Base-by-base conservation (phyloP, 768 basidiomycete species). In the Sporobolomyces pararoseus region DNA sequence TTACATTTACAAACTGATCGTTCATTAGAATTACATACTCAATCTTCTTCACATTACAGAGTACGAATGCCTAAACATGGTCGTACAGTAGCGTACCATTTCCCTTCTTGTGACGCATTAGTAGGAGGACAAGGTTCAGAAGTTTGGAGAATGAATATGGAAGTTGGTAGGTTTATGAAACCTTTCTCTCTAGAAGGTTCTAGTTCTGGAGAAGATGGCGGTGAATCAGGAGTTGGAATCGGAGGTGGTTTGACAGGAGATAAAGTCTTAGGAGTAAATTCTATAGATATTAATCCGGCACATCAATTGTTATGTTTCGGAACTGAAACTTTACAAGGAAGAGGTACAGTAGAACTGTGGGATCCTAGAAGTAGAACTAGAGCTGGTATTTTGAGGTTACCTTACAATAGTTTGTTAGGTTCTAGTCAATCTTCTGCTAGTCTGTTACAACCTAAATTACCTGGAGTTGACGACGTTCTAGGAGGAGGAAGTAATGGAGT, bases 51-150 rank as follows among this genome's bases (percentile, higher is more conserved):
- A 68, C 90, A 97, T 79, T 91, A 96, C 78, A 87, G 89, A 46
- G 91, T 93, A 9, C 86, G 96, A 73, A 89, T 98, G 84, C 96
- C 96, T 2, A 88, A 87, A 51, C 94, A 94, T 77, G 96, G 96
- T 23, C 89, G 96, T 25, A 84, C 89, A 0, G 81, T 99, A 62
- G 92, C 87, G 9, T 99, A 98, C 80, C 92, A 98, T 78, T 90
- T 88, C 72, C 89, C 92, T 5, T 90, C 91, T 12, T 97, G 94
- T 79, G 93, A 97, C 74, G 87, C 90, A 7, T 85, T 94, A 75
- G 79, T 97, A 57, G 85, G 87, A 23, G 91, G 89, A 7, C 86
- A 91, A 0, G 93, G 93, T 21, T 84, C 85, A 62, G 92, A 97
- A 74, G 84, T 98, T 44, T 98, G 88, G 78, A 88, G 96, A 1